Percentiles rank a stretch among this genome's conserved stretches.
Conservation (phyloP, 768 basidiomycete species). For the Boletus vinaceobasis region DNA sequence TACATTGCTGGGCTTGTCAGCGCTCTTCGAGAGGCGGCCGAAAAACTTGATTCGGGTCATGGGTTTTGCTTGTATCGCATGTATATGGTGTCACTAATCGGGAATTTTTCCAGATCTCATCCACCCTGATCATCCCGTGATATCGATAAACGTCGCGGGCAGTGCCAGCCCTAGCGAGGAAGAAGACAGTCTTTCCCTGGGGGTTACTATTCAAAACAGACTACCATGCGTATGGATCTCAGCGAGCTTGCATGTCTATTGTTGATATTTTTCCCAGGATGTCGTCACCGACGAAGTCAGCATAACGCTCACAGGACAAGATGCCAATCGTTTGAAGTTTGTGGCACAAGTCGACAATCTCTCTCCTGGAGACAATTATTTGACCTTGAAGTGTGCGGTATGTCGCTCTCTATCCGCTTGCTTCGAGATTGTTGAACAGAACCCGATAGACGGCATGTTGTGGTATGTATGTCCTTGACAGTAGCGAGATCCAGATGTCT, state of each 20-base stretch:
- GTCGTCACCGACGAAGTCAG: constrained; percentile 61
- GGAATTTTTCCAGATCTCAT: constrained; percentile 50
- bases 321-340: constrained; percentile 61
- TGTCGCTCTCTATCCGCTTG: constrained; percentile 24
- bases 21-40: constrained; percentile 47
- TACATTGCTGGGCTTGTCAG: constrained; percentile 53
- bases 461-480: constrained; percentile 68
- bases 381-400: constrained; percentile 73
- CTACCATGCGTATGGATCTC: constrained; percentile 67
- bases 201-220: constrained; percentile 58
- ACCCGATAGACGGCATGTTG: constrained; percentile 52
- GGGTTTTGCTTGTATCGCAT: constrained; percentile 1
- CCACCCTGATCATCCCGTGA: constrained; percentile 65
- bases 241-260: neutral
- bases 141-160: constrained; percentile 49
- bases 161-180: constrained; percentile 51
- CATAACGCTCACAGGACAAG: constrained; percentile 58
- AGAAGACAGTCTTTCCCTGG: constrained; percentile 63
- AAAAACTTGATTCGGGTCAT: constrained; percentile 54
- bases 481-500: constrained; percentile 62
- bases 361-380: constrained; percentile 52
- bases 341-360: constrained; percentile 41
- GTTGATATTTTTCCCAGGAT: constrained; percentile 38
- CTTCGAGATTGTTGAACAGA: neutral
- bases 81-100: constrained; percentile 10